Conservation (phyloP, 2,329 filamentous ascomycete species). For the Talaromyces amestolkiae region DNA sequence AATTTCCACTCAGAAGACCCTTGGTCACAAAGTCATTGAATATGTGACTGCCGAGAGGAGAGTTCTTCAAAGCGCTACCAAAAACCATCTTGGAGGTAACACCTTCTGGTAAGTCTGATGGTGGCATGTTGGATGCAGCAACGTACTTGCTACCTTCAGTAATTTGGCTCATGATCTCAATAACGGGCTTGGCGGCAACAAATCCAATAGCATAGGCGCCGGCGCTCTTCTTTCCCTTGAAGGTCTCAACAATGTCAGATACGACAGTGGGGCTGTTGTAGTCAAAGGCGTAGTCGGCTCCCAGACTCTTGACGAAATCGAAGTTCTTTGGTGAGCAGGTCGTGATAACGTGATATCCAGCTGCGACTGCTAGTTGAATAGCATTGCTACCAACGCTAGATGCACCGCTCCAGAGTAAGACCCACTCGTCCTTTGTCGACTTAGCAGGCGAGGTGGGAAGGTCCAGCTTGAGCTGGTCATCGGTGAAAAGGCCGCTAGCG, state of each 20-base stretch:
- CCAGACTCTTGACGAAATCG: conserved; percentile 43
- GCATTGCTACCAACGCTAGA: conserved; percentile 45
- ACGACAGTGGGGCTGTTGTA: conserved; percentile 32
- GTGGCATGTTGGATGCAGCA: neutral
- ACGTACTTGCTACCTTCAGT: conserved; percentile 1
- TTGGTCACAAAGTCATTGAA: conserved; percentile 36
- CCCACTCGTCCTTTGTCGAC: conserved; percentile 29
- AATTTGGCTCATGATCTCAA: conserved; percentile 5
- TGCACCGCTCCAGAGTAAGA: conserved; percentile 53
- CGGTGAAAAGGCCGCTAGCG: conserved; percentile 26
- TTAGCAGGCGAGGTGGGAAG: conserved; percentile 11
- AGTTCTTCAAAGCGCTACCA: neutral
- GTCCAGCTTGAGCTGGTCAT: conserved; percentile 23
- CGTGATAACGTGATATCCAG: conserved; percentile 41
- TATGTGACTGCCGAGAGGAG: conserved; percentile 21
- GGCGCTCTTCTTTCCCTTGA: conserved; percentile 14
- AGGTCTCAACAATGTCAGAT: conserved; percentile 6
- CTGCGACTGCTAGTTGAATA: conserved; percentile 42
- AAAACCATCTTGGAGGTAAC: neutral
- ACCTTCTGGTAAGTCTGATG: neutral
- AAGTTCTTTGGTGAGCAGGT: conserved; percentile 43
- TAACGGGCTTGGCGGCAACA: neutral
- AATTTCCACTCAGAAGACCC: conserved; percentile 39
- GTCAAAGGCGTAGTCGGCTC: conserved; percentile 46
- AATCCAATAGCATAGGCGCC: conserved; percentile 10